Conservation (phyloP, 768 basidiomycete genomes). For the Pleurotus cornucopiae region DNA sequence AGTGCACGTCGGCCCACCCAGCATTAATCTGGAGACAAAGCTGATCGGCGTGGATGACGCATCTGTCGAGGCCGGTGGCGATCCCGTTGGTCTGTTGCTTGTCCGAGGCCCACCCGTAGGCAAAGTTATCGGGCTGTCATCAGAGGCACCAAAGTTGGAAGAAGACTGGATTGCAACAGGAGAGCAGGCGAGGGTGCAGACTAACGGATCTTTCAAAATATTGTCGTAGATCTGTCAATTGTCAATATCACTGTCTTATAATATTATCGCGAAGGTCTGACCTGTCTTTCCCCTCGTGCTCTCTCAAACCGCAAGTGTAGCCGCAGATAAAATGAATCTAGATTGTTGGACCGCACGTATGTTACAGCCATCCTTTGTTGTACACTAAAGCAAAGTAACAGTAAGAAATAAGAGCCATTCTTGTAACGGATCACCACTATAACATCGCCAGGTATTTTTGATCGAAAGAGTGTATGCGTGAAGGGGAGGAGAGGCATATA, state of each 20-base stretch:
- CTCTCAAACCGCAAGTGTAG: not conserved
- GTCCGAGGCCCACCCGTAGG: conserved; percentile 77
- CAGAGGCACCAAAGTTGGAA: conserved; percentile 27
- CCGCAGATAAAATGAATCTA: conserved; percentile 2
- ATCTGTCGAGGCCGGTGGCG: conserved; percentile 56
- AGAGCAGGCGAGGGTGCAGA: conserved; percentile 43
- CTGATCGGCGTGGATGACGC: conserved; percentile 67
- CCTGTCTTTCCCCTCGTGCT: not conserved
- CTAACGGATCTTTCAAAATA: conserved; percentile 65
- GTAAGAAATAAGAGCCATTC: conserved; percentile 31
- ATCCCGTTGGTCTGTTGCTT: conserved; percentile 58
- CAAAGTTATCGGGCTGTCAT: conserved; percentile 37
- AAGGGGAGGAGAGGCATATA: conserved; percentile 22
- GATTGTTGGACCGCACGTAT: not conserved
- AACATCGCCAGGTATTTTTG: conserved; percentile 19
- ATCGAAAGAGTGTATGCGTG: conserved; percentile 23
- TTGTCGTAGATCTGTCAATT: conserved; percentile 10
- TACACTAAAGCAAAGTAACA: conserved; percentile 33
- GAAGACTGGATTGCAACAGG: conserved; percentile 46
- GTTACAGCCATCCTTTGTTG: conserved; percentile 33
- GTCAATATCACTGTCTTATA: not conserved
- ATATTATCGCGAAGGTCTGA: not conserved
- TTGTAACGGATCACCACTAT: conserved; percentile 25
- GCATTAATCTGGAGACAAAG: conserved; percentile 82
- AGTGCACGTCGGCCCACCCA: conserved; percentile 71